Conservation (phyloP, 495 filamentous ascomycete genomes). For the Aspergillus olivimuriae region DNA sequence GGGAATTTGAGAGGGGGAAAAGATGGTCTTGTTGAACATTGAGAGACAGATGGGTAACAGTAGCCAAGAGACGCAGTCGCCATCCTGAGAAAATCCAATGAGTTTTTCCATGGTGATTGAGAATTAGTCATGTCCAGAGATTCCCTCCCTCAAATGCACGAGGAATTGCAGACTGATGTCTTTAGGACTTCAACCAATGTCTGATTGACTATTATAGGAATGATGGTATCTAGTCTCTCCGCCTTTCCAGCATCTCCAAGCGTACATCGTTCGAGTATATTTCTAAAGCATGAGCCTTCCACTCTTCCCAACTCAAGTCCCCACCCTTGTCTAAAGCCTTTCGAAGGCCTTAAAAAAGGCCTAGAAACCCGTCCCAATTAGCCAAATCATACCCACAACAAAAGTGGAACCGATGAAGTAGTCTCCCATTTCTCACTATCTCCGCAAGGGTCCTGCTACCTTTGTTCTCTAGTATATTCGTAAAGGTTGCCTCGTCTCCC, state of each 20-base stretch:
- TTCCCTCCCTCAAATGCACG: too few relatives aligned
- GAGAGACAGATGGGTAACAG: too few relatives aligned
- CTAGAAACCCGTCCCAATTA: conserved; percentile 37
- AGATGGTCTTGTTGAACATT: too few relatives aligned
- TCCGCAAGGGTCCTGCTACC: conserved; percentile 22
- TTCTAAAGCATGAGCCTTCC: conserved; percentile 24
- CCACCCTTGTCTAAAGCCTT: conserved; percentile 20
- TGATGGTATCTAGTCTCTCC: neutral
- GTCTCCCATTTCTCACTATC: conserved; percentile 25
- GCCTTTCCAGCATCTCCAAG: conserved; percentile 9
- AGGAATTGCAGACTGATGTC: too few relatives aligned
- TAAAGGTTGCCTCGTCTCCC: conserved; percentile 29
- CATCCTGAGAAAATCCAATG: too few relatives aligned
- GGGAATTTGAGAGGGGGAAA: too few relatives aligned
- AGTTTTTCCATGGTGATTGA: too few relatives aligned
- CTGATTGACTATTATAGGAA: neutral
- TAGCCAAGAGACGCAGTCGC: too few relatives aligned
- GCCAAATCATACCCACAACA: conserved; percentile 32
- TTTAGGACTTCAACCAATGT: conserved; percentile 3
- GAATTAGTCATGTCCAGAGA: too few relatives aligned
- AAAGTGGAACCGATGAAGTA: conserved; percentile 31
- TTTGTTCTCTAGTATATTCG: conserved; percentile 24
- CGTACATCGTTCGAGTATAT: conserved; percentile 22
- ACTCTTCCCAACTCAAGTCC: conserved; percentile 26
- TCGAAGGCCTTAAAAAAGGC: conserved; percentile 31